Evolutionary conservation across 208 protist species (phyloP).

Genomic region (Leishmania gerbilli): DNA sequence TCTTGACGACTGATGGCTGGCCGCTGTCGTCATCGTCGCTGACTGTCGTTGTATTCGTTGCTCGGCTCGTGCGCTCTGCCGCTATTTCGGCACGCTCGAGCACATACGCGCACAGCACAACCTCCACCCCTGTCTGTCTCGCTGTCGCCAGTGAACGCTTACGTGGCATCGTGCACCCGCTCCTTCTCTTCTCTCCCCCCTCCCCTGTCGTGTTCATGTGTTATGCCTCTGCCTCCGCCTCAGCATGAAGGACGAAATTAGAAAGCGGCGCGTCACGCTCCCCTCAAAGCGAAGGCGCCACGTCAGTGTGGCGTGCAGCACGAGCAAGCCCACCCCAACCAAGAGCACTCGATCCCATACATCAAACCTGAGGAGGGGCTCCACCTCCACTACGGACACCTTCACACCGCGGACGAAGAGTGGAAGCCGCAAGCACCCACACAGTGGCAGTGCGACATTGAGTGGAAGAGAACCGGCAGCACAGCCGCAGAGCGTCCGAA

Average conservation of each 20-base stretch:
- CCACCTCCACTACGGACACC: background rate
- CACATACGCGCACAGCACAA: background rate
- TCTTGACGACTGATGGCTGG: background rate
- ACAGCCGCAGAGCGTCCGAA: background rate
- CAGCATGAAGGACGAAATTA: background rate
- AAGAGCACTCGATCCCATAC: background rate
- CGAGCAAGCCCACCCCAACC: background rate
- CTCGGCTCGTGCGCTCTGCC: background rate
- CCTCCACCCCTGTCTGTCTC: background rate
- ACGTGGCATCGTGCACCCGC: background rate
- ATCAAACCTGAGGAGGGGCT: background rate
- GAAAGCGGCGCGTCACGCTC: background rate
- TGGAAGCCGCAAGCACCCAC: background rate
- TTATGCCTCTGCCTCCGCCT: background rate
- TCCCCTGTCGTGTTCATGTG: background rate
- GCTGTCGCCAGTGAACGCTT: background rate
- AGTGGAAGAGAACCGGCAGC: background rate
- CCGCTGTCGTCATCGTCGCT: background rate
- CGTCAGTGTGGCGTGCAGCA: background rate
- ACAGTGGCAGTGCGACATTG: background rate
- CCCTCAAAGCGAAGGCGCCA: background rate
- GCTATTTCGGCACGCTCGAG: background rate
- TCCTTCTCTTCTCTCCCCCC: background rate
- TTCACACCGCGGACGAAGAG: background rate
- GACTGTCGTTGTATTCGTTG: background rate